Conservation (phyloP, 805 yeast species). For the Candida hungchunana region DNA sequence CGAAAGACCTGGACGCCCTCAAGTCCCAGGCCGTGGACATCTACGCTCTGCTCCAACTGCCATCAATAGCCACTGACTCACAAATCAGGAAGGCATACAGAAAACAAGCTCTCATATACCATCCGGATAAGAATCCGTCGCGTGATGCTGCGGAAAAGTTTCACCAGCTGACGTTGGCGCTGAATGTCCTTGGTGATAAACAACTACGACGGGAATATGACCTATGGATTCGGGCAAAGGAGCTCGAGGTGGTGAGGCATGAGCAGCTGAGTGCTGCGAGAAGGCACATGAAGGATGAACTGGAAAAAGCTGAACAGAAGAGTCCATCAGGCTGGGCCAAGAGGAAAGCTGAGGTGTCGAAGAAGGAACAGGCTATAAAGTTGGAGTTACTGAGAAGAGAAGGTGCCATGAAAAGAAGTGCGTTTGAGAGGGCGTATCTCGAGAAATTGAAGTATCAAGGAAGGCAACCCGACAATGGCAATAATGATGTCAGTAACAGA, state of each 20-base stretch:
- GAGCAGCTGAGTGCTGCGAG: constrained; percentile 17
- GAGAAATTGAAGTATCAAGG: constrained; percentile 6
- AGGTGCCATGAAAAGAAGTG: constrained; percentile 20
- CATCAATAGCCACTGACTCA: constrained; percentile 53
- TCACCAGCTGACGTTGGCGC: constrained; percentile 78
- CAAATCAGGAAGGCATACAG: constrained; percentile 77
- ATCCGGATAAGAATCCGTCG: constrained; percentile 77
- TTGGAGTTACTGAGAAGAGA: constrained; percentile 24
- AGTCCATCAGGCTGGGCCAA: constrained; percentile 16
- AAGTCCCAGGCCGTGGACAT: constrained; percentile 23
- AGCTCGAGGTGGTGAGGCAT: constrained; percentile 7
- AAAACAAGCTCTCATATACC: constrained; percentile 70
- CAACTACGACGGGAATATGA: constrained; percentile 84
- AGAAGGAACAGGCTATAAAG: constrained; percentile 10
- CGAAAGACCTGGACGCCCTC: constrained; percentile 20
- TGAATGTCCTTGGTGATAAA: constrained; percentile 76
- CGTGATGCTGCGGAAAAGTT: constrained; percentile 90
- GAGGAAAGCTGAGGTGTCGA: constrained; percentile 8
- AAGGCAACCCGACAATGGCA: not conserved
- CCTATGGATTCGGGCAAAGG: constrained; percentile 20
- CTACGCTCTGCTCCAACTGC: constrained; percentile 65
- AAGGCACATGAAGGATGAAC: constrained; percentile 21
- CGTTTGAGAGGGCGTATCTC: constrained; percentile 13
- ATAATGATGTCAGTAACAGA: constrained; percentile 1
- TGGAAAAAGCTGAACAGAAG: constrained; percentile 21